These are phyloP conservation scores for Rhodofomes roseus DNA, from an alignment of 1,284 basidiomycete species.

Conservation along the genomic window DNA sequence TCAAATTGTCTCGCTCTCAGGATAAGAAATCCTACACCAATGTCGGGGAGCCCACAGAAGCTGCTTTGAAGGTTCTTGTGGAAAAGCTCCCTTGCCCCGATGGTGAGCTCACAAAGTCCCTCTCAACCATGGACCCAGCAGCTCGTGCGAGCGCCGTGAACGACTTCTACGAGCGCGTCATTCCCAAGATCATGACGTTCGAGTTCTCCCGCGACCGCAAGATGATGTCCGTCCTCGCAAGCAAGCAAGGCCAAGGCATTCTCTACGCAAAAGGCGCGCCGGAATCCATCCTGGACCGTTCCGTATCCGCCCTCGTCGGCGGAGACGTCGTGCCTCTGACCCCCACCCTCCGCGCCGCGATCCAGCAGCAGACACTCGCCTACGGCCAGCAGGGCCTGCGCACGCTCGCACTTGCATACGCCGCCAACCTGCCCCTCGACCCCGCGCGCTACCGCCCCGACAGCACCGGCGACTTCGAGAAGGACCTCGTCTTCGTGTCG, in stretches of 20 bases:
- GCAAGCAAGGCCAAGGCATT: conserved; percentile 52
- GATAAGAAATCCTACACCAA: conserved; percentile 80
- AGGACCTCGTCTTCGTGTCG: conserved; percentile 89
- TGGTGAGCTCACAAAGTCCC: conserved; percentile 48
- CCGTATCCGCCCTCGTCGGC: conserved; percentile 70
- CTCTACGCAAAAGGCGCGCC: conserved; percentile 96
- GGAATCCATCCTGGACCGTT: conserved; percentile 90
- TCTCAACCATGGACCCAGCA: conserved; percentile 54
- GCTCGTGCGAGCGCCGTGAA: conserved; percentile 82
- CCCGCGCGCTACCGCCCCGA: conserved; percentile 78
- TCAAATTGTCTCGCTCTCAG: conserved; percentile 33
- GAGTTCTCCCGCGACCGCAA: conserved; percentile 98
- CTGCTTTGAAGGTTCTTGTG: conserved; percentile 87
- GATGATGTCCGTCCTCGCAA: conserved; percentile 91
- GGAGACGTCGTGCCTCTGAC: conserved; percentile 60
- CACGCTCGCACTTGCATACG: conserved; percentile 88
- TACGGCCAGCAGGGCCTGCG: conserved; percentile 86
- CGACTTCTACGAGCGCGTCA: conserved; percentile 72
- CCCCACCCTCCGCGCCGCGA: conserved; percentile 51
- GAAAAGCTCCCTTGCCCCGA: conserved; percentile 81
- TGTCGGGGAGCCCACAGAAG: conserved; percentile 96
- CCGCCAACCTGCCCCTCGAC: conserved; percentile 76
- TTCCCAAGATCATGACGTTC: conserved; percentile 86
- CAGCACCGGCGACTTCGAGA: conserved; percentile 83
- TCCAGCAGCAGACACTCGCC: conserved; percentile 64